Conservation (phyloP, 257 asterid genomes). For the Nicotiana attenuata region DNA sequence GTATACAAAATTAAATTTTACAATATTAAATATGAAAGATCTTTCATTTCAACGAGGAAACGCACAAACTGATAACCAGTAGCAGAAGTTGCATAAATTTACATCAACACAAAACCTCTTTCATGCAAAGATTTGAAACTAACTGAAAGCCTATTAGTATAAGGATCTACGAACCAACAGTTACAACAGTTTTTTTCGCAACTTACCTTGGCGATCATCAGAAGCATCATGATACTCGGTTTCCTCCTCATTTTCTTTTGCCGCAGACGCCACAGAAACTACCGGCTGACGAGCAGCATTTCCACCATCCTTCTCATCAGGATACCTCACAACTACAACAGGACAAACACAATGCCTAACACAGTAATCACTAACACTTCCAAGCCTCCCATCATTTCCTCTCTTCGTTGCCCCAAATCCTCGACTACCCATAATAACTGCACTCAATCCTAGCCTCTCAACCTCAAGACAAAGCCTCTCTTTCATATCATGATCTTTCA, state of each 20-base stretch:
- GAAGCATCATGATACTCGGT: conserved; percentile 28
- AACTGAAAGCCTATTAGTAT: neutral
- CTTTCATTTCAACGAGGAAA: neutral
- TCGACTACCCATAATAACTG: conserved; percentile 40
- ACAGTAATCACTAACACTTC: conserved; percentile 44
- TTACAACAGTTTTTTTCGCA: neutral
- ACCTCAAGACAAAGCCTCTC: conserved; percentile 44
- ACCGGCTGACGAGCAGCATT: conserved; percentile 5
- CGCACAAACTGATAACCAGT: neutral
- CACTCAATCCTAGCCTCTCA: conserved; percentile 38
- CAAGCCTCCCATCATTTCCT: conserved; percentile 29
- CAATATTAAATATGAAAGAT: neutral
- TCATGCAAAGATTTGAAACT: neutral
- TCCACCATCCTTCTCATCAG: conserved; percentile 28
- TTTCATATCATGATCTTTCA: conserved; percentile 44
- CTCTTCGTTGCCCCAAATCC: conserved; percentile 36
- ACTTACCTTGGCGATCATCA: conserved; percentile 15
- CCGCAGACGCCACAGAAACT: conserved; percentile 10
- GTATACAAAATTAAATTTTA: neutral
- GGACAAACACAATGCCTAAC: conserved; percentile 43
- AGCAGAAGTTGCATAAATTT: neutral
- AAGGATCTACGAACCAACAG: neutral
- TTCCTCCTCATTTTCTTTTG: conserved; percentile 27
- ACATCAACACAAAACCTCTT: neutral
- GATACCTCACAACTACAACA: conserved; percentile 41